Conservation (phyloP, 2,329 filamentous ascomycete genomes). For the Trichoderma sp. region DNA sequence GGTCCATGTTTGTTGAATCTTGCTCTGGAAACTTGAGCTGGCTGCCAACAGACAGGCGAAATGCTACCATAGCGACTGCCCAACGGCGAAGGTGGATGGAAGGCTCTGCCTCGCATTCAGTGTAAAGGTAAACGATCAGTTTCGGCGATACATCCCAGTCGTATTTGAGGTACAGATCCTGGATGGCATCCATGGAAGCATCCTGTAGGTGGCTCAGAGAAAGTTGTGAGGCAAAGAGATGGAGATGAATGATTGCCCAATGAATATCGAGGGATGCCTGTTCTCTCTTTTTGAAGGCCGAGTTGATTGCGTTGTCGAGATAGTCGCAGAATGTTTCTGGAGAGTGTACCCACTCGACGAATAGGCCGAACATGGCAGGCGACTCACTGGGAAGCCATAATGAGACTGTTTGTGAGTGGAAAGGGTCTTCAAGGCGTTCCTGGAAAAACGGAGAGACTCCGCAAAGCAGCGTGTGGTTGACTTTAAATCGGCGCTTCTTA, state of each 20-base stretch:
- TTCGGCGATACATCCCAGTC: conserved; percentile 61
- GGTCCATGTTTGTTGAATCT: conserved; percentile 37
- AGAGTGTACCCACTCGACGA: conserved; percentile 57
- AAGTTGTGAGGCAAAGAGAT: conserved; percentile 60
- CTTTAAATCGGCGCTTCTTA: conserved; percentile 46
- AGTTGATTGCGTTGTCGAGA: conserved; percentile 48
- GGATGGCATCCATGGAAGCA: conserved; percentile 60
- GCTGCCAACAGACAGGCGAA: conserved; percentile 49
- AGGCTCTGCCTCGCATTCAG: conserved; percentile 53
- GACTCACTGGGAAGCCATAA: conserved; percentile 53
- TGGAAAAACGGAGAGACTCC: conserved; percentile 54
- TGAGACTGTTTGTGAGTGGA: conserved; percentile 38
- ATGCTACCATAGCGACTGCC: conserved; percentile 65
- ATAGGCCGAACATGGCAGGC: conserved; percentile 57
- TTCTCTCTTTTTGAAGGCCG: conserved; percentile 38
- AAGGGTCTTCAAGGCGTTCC: conserved; percentile 47
- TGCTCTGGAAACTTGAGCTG: conserved; percentile 38
- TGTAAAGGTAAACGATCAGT: conserved; percentile 58
- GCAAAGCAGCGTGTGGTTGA: conserved; percentile 52
- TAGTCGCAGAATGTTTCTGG: conserved; percentile 48
- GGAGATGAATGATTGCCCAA: conserved; percentile 60
- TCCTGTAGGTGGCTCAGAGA: conserved; percentile 58
- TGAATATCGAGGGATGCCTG: conserved; percentile 49
- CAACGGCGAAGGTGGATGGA: conserved; percentile 60
- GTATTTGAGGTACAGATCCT: conserved; percentile 61